A percentile compares a stretch with the other conserved stretches of the same genome.
Conservation (phyloP, 1,284 basidiomycete species). For the Cutaneotrichosporon sp. region DNA sequence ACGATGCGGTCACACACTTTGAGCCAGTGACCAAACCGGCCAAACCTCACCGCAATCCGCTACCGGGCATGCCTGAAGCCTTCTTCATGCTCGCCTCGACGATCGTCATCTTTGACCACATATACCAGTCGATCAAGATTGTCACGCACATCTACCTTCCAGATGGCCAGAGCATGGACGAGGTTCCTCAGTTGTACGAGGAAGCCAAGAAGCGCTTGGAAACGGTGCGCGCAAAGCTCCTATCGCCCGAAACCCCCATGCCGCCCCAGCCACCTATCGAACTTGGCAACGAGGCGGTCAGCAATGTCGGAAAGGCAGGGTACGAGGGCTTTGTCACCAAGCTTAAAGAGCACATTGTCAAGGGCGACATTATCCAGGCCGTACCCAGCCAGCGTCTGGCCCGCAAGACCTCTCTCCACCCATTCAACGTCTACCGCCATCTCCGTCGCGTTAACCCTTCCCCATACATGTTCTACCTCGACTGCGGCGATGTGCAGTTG, state of each 20-base stretch:
- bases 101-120: conserved; percentile 93
- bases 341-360: conserved; percentile 88
- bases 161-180: conserved; percentile 45
- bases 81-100: conserved; percentile 96
- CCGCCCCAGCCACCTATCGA: conserved; percentile 51
- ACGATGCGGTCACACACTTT: conserved; percentile 94
- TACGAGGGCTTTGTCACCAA: conserved; percentile 89
- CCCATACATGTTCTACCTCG: conserved; percentile 98
- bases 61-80: conserved; percentile 83
- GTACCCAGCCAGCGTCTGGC: conserved; percentile 90
- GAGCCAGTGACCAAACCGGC: conserved; percentile 76
- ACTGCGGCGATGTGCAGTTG: conserved; percentile 85
- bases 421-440: conserved; percentile 94
- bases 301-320: conserved; percentile 89
- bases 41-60: conserved; percentile 61
- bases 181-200: conserved; percentile 73
- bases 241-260: conserved; percentile 58
- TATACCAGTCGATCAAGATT: conserved; percentile 89
- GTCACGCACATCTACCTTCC: conserved; percentile 92
- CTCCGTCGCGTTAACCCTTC: conserved; percentile 92
- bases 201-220: conserved; percentile 74
- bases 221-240: conserved; percentile 63
- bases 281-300: conserved; percentile 62
- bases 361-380: conserved; percentile 98
- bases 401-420: conserved; percentile 80